Evolutionary conservation across 331 rosid species (phyloP).

Genomic region (Malus hybrid): DNA sequence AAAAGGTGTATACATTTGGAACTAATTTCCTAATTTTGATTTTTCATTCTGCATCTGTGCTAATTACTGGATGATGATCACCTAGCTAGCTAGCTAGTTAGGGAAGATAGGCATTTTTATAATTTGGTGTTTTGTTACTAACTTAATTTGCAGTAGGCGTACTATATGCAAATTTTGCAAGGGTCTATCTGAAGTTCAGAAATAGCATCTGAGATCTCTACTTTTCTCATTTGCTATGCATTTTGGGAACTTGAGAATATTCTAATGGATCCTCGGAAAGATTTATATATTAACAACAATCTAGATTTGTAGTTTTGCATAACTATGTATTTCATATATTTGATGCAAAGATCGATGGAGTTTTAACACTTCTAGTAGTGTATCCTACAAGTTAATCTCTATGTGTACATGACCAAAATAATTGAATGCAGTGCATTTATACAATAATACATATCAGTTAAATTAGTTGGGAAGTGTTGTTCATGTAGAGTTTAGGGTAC

Average conservation of each 20-base stretch:
- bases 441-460: background rate
- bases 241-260: conserved; percentile 24
- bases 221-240: conserved; percentile 20
- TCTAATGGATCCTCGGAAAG: conserved; percentile 30
- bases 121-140: background rate
- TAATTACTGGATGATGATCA: background rate
- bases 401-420: background rate
- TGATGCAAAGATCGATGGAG: background rate
- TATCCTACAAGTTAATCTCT: background rate
- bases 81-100: background rate
- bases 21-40: background rate
- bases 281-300: background rate
- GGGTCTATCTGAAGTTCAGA: conserved; percentile 17
- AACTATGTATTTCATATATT: background rate
- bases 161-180: background rate
- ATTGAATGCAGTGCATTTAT: background rate
- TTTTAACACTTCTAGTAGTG: background rate
- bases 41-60: background rate
- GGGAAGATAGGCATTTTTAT: conserved; percentile 8
- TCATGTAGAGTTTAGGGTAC: background rate
- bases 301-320: conserved; percentile 19
- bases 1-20: background rate
- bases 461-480: background rate
- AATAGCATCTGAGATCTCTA: conserved; percentile 9
- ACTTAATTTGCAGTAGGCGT: background rate